Percentiles rank a stretch among this genome's conserved stretches.
Conservation (phyloP, 2,329 filamentous ascomycete genomes). For the Amauroascus verrucosus region DNA sequence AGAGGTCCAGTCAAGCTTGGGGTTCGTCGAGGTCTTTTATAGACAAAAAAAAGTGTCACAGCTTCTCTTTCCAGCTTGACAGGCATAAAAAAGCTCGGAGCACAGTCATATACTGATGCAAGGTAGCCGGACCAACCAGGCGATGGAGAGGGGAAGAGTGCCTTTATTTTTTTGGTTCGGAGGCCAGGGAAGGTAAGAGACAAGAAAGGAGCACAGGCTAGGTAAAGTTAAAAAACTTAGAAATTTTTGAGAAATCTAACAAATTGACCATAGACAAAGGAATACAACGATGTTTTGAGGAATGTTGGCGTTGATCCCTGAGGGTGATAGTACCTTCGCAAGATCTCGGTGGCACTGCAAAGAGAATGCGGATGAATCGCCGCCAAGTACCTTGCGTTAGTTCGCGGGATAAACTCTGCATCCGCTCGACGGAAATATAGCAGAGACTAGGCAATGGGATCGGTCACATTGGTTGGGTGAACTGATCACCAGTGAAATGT, state of each 20-base stretch:
- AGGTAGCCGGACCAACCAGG: background rate
- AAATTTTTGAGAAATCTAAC: conserved; percentile 10
- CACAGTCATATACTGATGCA: conserved; percentile 5
- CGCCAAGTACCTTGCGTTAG: conserved; percentile 8
- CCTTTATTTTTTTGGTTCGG: no score
- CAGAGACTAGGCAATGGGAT: conserved; percentile 7
- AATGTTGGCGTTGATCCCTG: conserved; percentile 12
- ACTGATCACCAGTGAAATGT: conserved; percentile 10
- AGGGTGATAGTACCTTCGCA: background rate
- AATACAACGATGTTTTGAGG: conserved; percentile 3
- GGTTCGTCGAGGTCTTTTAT: conserved; percentile 7
- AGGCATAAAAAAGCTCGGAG: background rate
- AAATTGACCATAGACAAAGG: conserved; percentile 4
- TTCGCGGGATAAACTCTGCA: conserved; percentile 10
- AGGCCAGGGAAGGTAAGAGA: background rate
- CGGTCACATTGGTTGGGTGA: conserved; percentile 5
- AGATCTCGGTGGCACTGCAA: conserved; percentile 3
- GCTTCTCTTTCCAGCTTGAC: conserved; percentile 1
- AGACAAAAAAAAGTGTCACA: background rate
- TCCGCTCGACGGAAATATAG: background rate
- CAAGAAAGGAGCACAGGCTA: conserved; percentile 4
- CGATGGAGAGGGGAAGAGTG: background rate
- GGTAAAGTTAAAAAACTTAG: background rate
- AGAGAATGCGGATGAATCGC: conserved; percentile 6
- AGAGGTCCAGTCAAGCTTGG: no score